These are phyloP conservation scores for Phytopythium montanum DNA, from an alignment of 352 stramenopile species.

Conservation along the genomic window DNA sequence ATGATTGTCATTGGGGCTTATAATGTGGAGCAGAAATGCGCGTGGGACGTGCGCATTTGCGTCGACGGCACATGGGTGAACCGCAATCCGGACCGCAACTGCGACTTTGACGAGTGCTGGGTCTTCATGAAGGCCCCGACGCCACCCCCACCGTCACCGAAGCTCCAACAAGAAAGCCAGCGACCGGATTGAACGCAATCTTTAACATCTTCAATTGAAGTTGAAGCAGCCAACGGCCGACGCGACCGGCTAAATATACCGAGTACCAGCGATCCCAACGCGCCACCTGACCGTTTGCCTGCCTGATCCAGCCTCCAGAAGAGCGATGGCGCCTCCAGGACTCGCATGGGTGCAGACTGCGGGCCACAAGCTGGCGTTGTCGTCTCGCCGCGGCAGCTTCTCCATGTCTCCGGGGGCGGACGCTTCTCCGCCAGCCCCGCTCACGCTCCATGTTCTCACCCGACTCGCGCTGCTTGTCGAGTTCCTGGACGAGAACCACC, in stretches of 20 bases:
- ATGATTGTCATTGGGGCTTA: neutral
- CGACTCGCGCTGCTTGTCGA: conserved; percentile 35
- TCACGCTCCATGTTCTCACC: conserved; percentile 31
- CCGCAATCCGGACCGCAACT: conserved; percentile 32
- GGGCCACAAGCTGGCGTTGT: neutral
- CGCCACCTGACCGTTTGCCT: neutral
- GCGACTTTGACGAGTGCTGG: conserved; percentile 50
- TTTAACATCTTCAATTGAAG: no score
- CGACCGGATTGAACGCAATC: no score
- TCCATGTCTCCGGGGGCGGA: neutral
- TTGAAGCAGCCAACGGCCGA: neutral
- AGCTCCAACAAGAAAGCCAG: no score
- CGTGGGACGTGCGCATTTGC: conserved; percentile 64
- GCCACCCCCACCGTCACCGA: no score
- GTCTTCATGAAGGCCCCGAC: conserved; percentile 5
- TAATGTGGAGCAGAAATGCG: conserved; percentile 29
- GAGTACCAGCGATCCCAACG: neutral
- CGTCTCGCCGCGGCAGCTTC: neutral
- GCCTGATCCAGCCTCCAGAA: neutral
- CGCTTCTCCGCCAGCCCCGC: conserved; percentile 1
- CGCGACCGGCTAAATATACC: neutral
- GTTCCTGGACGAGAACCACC: conserved; percentile 43
- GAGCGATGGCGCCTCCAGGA: neutral
- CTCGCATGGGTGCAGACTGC: neutral
- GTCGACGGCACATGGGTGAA: conserved; percentile 68